Base-by-base conservation (phyloP, 1,284 basidiomycete species). In the Pholiota adiposa region DNA sequence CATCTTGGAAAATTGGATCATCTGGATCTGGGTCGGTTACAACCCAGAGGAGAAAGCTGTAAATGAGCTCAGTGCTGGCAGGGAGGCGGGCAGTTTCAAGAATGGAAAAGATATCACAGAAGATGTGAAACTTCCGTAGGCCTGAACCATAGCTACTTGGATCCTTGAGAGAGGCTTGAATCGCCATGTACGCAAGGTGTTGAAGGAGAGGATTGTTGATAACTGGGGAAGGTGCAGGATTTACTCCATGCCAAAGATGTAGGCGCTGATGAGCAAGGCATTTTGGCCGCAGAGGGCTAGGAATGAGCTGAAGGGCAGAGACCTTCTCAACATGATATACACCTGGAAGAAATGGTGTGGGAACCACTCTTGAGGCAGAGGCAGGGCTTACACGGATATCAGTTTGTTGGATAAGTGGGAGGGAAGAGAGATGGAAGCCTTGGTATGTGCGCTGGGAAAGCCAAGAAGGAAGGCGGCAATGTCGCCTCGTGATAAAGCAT, bases 21-120 rank as follows among this genome's bases (percentile, higher is more conserved):
- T 58, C 11, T 1, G 34, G 23, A 7, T 56, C 54, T n/a, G 67
- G 70, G 34, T 59, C 61, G 8, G 61, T 14, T 8, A 54, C 58
- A 6, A 71, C 73, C 76, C 74, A 78, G 0, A 77, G 59, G 0
- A 66, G 69, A 63, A 78, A 77, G 11, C 71, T 77, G 55, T 77
- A 71, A 0, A 77, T 57, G 0, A 74, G 41, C 0, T 51, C 14
- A 48, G 72, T 72, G 4, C 69, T 68, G 0, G 74, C 73, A 19
- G 75, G 75, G 1, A 77, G 67, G 1, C 70, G 59, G 1, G 58
- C 60, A 1, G 38, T 0, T 62, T 78, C 76, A 1, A 73, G 62
- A 2, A 77, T 64, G 1, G 73, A 70, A 61, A 75, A 77, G 1
- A 73, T 69, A 53, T 78, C 70, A 62, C 73, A 76, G 60, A 76